phyloP scores from a whole-genome alignment of 2,329 filamentous ascomycete species.

The Blastomyces percursus region DNA sequence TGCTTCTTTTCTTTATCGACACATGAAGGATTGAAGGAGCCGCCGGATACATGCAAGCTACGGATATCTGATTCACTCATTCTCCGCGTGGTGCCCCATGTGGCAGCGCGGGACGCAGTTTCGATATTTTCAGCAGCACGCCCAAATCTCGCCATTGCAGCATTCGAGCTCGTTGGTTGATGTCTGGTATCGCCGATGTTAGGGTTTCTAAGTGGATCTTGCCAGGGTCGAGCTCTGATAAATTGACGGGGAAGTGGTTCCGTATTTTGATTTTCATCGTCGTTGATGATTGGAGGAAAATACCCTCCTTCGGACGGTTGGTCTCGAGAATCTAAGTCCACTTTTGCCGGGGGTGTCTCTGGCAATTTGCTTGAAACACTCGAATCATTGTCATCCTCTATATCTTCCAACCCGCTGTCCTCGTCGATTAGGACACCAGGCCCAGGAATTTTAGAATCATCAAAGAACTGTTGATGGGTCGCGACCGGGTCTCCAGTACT shows the following conservation, averaged over 20 bases:
- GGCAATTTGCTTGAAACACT: conserved; percentile 21
- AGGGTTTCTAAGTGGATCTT: conserved; percentile 31
- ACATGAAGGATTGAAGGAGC: conserved; percentile 9
- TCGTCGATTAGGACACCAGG: conserved; percentile 41
- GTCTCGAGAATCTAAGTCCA: conserved; percentile 19
- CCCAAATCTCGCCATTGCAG: conserved; percentile 44
- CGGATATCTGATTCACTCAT: conserved; percentile 43
- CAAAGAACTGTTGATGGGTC: conserved; percentile 16
- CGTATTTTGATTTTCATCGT: conserved; percentile 18
- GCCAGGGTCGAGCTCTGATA: conserved; percentile 38
- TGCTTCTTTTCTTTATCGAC: conserved; percentile 25
- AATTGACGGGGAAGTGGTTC: conserved; percentile 30
- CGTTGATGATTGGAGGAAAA: conserved; percentile 17
- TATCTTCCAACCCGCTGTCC: conserved; percentile 26
- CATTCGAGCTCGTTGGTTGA: conserved; percentile 44
- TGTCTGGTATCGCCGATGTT: conserved; percentile 22
- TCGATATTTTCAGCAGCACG: conserved; percentile 43
- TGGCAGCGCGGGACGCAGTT: conserved; percentile 44
- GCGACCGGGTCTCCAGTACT: conserved; percentile 28
- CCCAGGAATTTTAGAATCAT: conserved; percentile 38
- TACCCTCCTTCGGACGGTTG: conserved; percentile 17
- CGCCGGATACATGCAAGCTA: conserved; percentile 33
- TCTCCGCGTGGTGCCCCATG: conserved; percentile 40
- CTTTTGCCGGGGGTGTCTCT: conserved; percentile 18
- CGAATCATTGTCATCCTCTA: conserved; percentile 24